Conservation (phyloP, 768 basidiomycete genomes). For the Lyophyllum semitale region DNA sequence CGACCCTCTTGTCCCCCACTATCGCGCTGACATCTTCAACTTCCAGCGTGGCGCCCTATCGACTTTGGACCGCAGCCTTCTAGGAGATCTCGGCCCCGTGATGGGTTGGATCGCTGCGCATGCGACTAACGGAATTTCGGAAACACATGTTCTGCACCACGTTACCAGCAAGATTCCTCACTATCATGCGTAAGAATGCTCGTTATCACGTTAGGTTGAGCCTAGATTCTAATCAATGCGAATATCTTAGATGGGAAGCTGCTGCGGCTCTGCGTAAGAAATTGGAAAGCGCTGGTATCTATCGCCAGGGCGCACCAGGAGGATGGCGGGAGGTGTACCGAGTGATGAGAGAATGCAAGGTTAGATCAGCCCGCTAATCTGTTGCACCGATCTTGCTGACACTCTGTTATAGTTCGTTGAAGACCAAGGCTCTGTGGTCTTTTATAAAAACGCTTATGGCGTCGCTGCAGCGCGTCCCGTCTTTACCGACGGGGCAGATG, state of each 20-base stretch:
- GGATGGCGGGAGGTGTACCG: conserved; percentile 70
- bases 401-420: conserved; percentile 63
- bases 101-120: conserved; percentile 73
- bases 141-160: conserved; percentile 82
- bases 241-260: conserved; percentile 76
- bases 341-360: conserved; percentile 64
- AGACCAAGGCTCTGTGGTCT: conserved; percentile 74
- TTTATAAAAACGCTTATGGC: conserved; percentile 76
- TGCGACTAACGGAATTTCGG: conserved; percentile 77
- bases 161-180: conserved; percentile 84
- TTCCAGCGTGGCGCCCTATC: conserved; percentile 59
- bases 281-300: conserved; percentile 54
- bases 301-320: conserved; percentile 58
- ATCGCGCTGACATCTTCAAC: conserved; percentile 49
- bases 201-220: conserved; percentile 8
- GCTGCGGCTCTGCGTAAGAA: conserved; percentile 71
- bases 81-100: conserved; percentile 60
- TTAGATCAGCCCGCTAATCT: conserved; percentile 17
- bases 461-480: conserved; percentile 59
- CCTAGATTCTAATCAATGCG: conserved; percentile 16
- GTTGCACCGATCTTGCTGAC: background rate
- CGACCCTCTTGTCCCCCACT: conserved; percentile 60
- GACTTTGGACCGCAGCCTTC: conserved; percentile 54
- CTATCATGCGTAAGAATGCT: conserved; percentile 56
- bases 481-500: conserved; percentile 42